A percentile compares a stretch with the other conserved stretches of the same genome.
These are phyloP conservation scores for Phaseolus coccineus DNA, from an alignment of 331 rosid genomes.

Conservation along the genomic window DNA sequence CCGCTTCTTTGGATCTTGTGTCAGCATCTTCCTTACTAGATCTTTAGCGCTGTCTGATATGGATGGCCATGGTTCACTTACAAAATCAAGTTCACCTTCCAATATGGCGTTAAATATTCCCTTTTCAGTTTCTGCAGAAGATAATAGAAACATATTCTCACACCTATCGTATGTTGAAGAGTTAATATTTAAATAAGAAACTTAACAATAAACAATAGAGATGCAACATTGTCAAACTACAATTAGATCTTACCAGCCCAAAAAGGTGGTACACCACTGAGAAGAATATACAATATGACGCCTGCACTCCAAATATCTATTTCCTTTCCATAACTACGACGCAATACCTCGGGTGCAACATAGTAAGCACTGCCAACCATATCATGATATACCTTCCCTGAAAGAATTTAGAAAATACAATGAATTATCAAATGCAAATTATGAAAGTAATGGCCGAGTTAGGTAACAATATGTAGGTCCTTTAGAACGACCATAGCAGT, in stretches of 20 bases:
- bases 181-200: slow-evolving; percentile 23
- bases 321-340: slow-evolving; percentile 82
- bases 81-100: slow-evolving; percentile 84
- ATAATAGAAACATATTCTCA: slow-evolving; percentile 31
- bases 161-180: slow-evolving; percentile 14
- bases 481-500: slow-evolving; percentile 8
- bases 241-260: slow-evolving; percentile 79
- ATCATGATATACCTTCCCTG: slow-evolving; percentile 89
- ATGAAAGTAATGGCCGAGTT: not conserved
- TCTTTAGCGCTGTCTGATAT: slow-evolving; percentile 87
- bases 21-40: slow-evolving; percentile 84
- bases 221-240: slow-evolving; percentile 31
- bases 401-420: slow-evolving; percentile 30
- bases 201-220: slow-evolving; percentile 26
- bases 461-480: slow-evolving; percentile 13
- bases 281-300: slow-evolving; percentile 81
- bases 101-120: slow-evolving; percentile 82
- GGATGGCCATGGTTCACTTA: slow-evolving; percentile 91
- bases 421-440: slow-evolving; percentile 17
- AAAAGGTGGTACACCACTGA: slow-evolving; percentile 95
- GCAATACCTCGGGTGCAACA: slow-evolving; percentile 94
- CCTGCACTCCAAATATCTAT: slow-evolving; percentile 98
- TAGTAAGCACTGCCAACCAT: slow-evolving; percentile 95
- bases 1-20: slow-evolving; percentile 83
- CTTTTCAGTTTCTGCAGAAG: slow-evolving; percentile 81